These are phyloP conservation scores for Yamadazyma siamensis DNA, from an alignment of 1,139 yeast species.

Conservation along the genomic window DNA sequence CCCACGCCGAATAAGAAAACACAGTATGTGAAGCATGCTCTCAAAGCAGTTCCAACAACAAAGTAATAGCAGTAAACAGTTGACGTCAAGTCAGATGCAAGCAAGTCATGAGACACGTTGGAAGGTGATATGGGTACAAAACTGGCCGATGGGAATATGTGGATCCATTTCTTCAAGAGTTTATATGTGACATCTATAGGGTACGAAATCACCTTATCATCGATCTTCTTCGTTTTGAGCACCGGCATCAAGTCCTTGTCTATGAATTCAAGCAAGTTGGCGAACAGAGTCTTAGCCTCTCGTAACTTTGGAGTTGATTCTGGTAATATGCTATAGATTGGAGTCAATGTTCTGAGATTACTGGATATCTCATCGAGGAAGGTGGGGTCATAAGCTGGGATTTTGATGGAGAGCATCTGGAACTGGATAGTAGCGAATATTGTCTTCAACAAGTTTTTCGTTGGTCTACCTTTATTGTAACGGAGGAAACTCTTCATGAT, in stretches of 20 bases:
- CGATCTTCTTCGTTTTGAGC: constrained; percentile 3
- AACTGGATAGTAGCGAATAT: constrained; percentile 10
- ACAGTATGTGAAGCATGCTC: constrained; percentile 24
- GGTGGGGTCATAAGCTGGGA: constrained; percentile 26
- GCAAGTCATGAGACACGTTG: constrained; percentile 9
- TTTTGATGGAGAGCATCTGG: constrained; percentile 19
- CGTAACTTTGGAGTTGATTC: constrained; percentile 1
- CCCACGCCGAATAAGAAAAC: constrained; percentile 22
- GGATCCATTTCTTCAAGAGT: constrained; percentile 22
- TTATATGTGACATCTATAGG: constrained; percentile 18
- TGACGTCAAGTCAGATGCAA: constrained; percentile 14
- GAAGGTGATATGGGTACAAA: constrained; percentile 12
- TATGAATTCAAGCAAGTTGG: constrained; percentile 4
- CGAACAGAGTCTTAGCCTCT: constrained; percentile 3
- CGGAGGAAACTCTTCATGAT: constrained; percentile 12
- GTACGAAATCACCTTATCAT: constrained; percentile 16
- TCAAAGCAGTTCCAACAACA: constrained; percentile 23
- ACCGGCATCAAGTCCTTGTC: constrained; percentile 5
- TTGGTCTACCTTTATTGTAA: constrained; percentile 10
- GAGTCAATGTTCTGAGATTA: constrained; percentile 17
- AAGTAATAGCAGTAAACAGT: constrained; percentile 24
- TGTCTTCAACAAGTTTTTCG: constrained; percentile 5
- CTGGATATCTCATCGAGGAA: constrained; percentile 21
- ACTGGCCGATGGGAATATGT: constrained; percentile 21
- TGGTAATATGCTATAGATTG: constrained; percentile 12